Base-by-base conservation (phyloP, 2,329 filamentous ascomycete genomes). In the Ceratocystis harringtonii region DNA sequence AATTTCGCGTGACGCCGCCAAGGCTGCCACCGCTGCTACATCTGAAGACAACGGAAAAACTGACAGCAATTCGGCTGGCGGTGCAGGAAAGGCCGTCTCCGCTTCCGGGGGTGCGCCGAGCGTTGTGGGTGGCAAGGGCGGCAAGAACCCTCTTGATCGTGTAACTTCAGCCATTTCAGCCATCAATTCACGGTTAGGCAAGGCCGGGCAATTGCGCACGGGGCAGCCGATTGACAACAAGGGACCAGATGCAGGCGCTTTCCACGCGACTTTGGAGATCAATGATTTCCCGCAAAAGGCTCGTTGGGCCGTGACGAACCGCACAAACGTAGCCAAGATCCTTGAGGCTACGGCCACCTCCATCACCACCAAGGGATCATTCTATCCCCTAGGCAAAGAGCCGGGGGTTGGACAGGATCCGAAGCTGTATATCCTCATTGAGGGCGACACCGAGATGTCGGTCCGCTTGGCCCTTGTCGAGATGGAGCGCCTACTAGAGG, bases 201-300 rank as follows among this genome's bases (percentile, higher is more conserved):
- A 90, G 70, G 90, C 90, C 43, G 92, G 92, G 44, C 88, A 94
- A 73, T 86, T 96, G 71, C 88, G 94, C 68, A 88, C 90, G 3
- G 94, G 94, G 15, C 92, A 95, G 68, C 91, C 94, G 6, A 95
- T 96, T 73, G 94, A 99, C 78, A 99, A 99, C 78, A 96, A 96
- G 76, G 94, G 94, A 0, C 94, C 94, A 0, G 94, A 99, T 75
- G 94, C 94, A 2, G 94, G 94, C 63, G 91, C 92, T 0, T 99
- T 91, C 81, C 94, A 99, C 74, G 92, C 94, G 17, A 97, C 92
- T 3, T 81, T 99, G 68, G 94, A 97, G 76, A 99, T 99, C 83
- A 99, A 99, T 76, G 94, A 99, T 76, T 97, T 97, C 76, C 94
- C 94, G 43, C 94, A 99, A 75, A 97, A 96, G 80, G 94, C 94